Conservation (phyloP, 352 stramenopile genomes). For the Globisporangium emineosum region DNA sequence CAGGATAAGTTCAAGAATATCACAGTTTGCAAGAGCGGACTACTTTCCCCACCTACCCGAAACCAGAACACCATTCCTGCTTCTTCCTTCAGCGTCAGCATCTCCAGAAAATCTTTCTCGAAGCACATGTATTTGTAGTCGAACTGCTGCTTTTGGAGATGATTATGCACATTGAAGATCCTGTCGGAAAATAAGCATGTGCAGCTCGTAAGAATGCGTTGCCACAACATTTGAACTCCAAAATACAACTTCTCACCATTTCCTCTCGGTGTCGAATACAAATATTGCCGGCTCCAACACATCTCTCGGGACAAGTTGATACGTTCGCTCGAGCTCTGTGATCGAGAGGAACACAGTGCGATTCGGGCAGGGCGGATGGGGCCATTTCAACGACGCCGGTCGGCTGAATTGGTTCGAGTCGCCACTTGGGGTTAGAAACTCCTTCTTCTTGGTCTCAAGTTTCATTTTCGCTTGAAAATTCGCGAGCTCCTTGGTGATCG, state of each 20-base stretch:
- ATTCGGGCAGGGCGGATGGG: conserved; percentile 42
- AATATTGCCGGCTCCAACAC: conserved; percentile 58
- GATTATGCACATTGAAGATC: conserved; percentile 68
- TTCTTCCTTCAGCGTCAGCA: conserved; percentile 74
- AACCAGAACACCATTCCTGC: conserved; percentile 74
- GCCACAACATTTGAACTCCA: background rate
- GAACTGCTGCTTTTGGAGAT: conserved; percentile 64
- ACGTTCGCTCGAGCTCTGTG: conserved; percentile 51
- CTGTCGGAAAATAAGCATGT: conserved; percentile 15
- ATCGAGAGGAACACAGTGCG: conserved; percentile 78
- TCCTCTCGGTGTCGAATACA: conserved; percentile 65
- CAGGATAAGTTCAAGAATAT: background rate
- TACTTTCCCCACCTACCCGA: conserved; percentile 29
- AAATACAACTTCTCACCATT: conserved; percentile 36
- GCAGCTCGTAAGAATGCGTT: background rate
- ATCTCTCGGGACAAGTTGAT: conserved; percentile 61
- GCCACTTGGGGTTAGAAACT: background rate
- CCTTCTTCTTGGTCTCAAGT: conserved; percentile 16
- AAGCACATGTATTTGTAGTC: conserved; percentile 80
- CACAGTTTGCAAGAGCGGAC: background rate
- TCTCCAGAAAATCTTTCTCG: conserved; percentile 69
- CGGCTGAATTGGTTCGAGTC: conserved; percentile 19
- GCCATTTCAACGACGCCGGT: conserved; percentile 56
- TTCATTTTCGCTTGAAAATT: conserved; percentile 20
- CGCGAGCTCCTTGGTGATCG: conserved; percentile 56